Percentiles rank a stretch among this genome's conserved stretches.
These are phyloP conservation scores for Physaria fendleri DNA, from an alignment of 345 rosid species.

Conservation along the genomic window DNA sequence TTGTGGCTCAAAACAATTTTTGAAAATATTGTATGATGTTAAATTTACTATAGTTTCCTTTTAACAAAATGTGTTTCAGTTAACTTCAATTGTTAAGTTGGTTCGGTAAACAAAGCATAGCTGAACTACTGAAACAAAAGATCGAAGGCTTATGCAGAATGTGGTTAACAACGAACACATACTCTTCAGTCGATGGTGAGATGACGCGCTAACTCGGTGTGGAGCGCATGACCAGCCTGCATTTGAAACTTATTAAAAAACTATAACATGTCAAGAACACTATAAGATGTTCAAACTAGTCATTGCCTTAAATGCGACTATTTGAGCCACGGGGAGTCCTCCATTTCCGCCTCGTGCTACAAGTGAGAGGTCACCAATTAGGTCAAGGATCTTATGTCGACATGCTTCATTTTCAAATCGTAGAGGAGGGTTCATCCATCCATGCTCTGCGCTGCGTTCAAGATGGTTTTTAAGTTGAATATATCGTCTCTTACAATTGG, in stretches of 20 bases:
- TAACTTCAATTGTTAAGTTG: too few species aligned
- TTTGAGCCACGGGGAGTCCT: constrained; percentile 78
- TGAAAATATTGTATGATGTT: too few species aligned
- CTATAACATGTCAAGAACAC: not conserved
- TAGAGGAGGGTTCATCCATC: constrained; percentile 87
- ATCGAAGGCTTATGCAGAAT: too few species aligned
- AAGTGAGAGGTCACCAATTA: constrained; percentile 81
- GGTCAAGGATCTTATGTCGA: constrained; percentile 85
- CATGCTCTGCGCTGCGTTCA: constrained; percentile 46
- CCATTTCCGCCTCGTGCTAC: constrained; percentile 60
- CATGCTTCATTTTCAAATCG: constrained; percentile 69
- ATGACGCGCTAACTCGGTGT: constrained; percentile 17
- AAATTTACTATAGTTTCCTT: too few species aligned
- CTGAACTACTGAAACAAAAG: too few species aligned
- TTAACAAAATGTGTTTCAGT: too few species aligned
- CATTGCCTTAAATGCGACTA: constrained; percentile 66
- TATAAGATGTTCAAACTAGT: not conserved
- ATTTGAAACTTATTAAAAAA: not conserved
- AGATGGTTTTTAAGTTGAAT: not conserved
- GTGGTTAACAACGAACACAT: not conserved
- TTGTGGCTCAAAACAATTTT: too few species aligned
- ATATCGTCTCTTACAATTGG: not conserved
- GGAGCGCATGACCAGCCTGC: constrained; percentile 27
- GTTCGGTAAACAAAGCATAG: too few species aligned
- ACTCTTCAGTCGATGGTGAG: constrained; percentile 18